Evolutionary conservation across 495 filamentous ascomycete genomes (phyloP).

Genomic region (Penicillium canescens): DNA sequence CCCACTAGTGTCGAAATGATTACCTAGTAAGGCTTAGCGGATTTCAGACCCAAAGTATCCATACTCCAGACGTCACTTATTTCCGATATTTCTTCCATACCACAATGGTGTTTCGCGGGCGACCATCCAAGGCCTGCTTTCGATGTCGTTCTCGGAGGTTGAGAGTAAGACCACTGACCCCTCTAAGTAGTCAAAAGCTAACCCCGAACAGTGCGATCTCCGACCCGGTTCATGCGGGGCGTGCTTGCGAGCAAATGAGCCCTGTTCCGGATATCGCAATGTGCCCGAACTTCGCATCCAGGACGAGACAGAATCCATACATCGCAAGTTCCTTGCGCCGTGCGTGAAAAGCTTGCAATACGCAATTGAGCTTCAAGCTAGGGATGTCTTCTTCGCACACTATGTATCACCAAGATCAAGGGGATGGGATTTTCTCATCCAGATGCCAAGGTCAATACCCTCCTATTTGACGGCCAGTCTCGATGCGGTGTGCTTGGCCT

Average conservation of each 20-base stretch:
- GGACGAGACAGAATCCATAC: neutral
- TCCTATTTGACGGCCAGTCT: neutral
- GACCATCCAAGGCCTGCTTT: neutral
- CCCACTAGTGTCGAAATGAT: too few relatives aligned
- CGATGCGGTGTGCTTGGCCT: neutral
- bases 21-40: too few relatives aligned
- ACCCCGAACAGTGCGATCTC: neutral
- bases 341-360: neutral
- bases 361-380: neutral
- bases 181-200: neutral
- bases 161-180: neutral
- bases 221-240: neutral
- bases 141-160: neutral
- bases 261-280: slow-evolving; percentile 1
- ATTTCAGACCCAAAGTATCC: too few relatives aligned
- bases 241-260: neutral
- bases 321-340: neutral
- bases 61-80: too few relatives aligned
- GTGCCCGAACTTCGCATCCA: neutral
- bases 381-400: neutral
- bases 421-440: slow-evolving; percentile 1
- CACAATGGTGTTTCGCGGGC: too few relatives aligned
- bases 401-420: neutral
- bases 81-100: too few relatives aligned
- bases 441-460: neutral